Evolutionary conservation across 2,329 filamentous ascomycete genomes (phyloP).

Genomic region (Monilinia laxa): DNA sequence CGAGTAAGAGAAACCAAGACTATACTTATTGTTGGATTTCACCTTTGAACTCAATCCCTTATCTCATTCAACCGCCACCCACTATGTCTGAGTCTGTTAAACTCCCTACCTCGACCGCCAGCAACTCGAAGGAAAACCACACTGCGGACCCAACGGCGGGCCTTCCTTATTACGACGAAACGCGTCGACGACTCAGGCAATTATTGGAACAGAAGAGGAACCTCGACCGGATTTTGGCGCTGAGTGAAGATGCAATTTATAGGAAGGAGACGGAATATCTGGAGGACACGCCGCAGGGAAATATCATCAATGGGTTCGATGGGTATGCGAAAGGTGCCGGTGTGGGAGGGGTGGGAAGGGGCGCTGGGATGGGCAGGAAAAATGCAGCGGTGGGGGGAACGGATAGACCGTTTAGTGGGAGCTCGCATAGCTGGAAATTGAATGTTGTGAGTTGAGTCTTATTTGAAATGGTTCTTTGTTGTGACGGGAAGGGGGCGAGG

Average conservation of each 20-base stretch:
- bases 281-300: conserved; percentile 83
- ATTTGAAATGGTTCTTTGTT: not conserved
- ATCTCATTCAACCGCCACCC: not conserved
- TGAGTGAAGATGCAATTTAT: conserved; percentile 74
- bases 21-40: not conserved
- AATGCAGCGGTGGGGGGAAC: conserved; percentile 60
- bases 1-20: not conserved
- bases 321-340: conserved; percentile 90
- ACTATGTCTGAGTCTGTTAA: conserved; percentile 7
- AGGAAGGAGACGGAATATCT: conserved; percentile 85
- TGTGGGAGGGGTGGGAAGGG: conserved; percentile 47
- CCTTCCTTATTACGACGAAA: conserved; percentile 69
- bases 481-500: too few species aligned
- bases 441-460: conserved; percentile 40
- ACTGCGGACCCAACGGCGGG: conserved; percentile 50
- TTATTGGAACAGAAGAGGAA: conserved; percentile 64
- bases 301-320: conserved; percentile 97
- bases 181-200: conserved; percentile 65
- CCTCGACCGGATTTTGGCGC: conserved; percentile 36
- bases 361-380: conserved; percentile 60
- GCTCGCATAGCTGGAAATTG: conserved; percentile 60
- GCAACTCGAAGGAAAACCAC: conserved; percentile 42
- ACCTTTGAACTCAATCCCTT: not conserved
- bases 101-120: not conserved
- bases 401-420: conserved; percentile 65